phyloP scores from a whole-genome alignment of 495 filamentous ascomycete genomes.

The Cercophora samala region DNA sequence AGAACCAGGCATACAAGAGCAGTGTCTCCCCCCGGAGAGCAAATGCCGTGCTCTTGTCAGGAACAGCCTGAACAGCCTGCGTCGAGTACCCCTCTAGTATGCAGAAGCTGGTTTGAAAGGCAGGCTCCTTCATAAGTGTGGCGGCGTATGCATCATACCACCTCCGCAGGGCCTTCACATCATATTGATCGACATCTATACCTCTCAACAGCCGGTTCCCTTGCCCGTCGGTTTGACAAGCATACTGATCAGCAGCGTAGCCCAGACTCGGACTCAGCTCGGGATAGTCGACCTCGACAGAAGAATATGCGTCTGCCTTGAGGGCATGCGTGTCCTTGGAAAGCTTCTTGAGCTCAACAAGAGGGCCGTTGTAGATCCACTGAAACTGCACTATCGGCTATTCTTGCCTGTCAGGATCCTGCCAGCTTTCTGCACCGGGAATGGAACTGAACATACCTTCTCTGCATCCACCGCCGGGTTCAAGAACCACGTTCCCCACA shows the following conservation, averaged over 20 bases:
- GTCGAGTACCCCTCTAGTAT: slow-evolving; percentile 54
- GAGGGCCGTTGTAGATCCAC: slow-evolving; percentile 5
- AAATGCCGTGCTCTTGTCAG: slow-evolving; percentile 41
- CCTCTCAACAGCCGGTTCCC: slow-evolving; percentile 25
- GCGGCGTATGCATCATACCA: slow-evolving; percentile 43
- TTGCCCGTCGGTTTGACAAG: neutral
- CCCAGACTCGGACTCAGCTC: neutral
- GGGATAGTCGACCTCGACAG: neutral
- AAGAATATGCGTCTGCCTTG: neutral
- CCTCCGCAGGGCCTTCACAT: slow-evolving; percentile 39
- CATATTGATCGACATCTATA: slow-evolving; percentile 42
- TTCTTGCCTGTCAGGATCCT: neutral
- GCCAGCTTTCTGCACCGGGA: neutral
- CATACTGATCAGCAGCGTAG: neutral
- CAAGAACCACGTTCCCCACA: slow-evolving; percentile 47
- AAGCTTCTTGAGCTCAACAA: neutral
- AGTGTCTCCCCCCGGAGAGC: slow-evolving; percentile 42
- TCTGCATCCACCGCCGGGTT: slow-evolving; percentile 36
- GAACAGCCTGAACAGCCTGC: slow-evolving; percentile 42
- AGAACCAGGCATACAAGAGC: slow-evolving; percentile 29
- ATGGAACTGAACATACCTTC: slow-evolving; percentile 25
- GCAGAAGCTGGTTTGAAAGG: slow-evolving; percentile 40
- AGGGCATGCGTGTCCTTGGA: neutral
- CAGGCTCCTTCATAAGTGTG: slow-evolving; percentile 16
- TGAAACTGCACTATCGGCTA: neutral